These are phyloP conservation scores for Podila horticola DNA, from an alignment of 192 early-diverging fungal genomes.

Conservation along the genomic window DNA sequence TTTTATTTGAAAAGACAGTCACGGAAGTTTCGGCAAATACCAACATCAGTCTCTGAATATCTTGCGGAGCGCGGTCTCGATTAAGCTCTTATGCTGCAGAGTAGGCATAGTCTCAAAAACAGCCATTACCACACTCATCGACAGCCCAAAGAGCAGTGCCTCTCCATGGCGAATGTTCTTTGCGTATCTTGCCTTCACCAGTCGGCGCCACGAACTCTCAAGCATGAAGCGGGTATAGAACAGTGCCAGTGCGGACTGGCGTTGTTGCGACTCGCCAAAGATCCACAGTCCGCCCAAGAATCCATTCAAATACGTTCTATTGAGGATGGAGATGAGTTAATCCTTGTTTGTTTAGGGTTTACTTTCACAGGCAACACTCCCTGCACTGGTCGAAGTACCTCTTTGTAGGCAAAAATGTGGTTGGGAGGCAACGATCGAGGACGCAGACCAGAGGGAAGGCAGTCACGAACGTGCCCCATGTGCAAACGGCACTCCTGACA, in stretches of 20 bases:
- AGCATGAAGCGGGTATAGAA: constrained; percentile 40
- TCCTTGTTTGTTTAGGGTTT: too few relatives aligned
- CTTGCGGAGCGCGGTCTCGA: constrained; percentile 9
- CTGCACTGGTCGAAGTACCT: not conserved
- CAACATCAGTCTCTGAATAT: constrained; percentile 5
- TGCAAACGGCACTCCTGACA: not conserved
- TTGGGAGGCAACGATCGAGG: constrained; percentile 5
- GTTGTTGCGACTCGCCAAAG: constrained; percentile 15
- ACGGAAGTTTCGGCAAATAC: too few relatives aligned
- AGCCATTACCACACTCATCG: constrained; percentile 30
- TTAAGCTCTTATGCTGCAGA: constrained; percentile 1
- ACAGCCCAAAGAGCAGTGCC: constrained; percentile 7
- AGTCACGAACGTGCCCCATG: constrained; percentile 12
- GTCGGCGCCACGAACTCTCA: constrained; percentile 35
- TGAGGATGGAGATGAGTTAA: not conserved
- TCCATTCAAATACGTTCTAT: constrained; percentile 36
- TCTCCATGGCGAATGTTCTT: constrained; percentile 21
- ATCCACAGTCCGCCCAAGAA: constrained; percentile 47
- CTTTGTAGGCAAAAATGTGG: constrained; percentile 11
- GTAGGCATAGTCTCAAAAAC: not conserved
- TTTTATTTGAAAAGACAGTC: not conserved
- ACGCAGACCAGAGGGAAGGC: constrained; percentile 1
- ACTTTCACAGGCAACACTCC: too few relatives aligned
- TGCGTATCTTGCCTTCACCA: constrained; percentile 26
- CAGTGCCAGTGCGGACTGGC: constrained; percentile 35